These are phyloP conservation scores for Cytospora leucostoma DNA, from an alignment of 2,329 filamentous ascomycete genomes.

Conservation along the genomic window DNA sequence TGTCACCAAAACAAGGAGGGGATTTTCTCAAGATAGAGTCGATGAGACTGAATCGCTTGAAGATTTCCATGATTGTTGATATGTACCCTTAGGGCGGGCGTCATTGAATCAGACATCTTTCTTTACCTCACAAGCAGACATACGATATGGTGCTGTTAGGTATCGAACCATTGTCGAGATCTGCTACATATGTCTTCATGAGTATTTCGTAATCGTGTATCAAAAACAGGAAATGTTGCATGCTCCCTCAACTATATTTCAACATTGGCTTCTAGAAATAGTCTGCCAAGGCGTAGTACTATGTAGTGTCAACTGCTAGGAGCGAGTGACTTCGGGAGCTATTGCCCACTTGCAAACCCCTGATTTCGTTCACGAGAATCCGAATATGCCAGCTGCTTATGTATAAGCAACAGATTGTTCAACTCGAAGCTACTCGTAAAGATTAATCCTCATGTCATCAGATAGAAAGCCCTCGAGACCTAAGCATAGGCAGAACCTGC, in stretches of 20 bases:
- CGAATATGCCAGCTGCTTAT: not conserved
- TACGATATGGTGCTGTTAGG: too few relatives aligned
- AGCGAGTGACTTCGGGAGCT: not conserved
- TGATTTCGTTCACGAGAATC: not conserved
- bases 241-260: conserved; percentile 59
- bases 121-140: too few relatives aligned
- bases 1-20: conserved; percentile 1
- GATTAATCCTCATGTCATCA: conserved; percentile 65
- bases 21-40: conserved; percentile 45
- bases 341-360: not conserved
- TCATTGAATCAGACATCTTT: too few relatives aligned
- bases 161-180: conserved; percentile 54
- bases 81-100: too few relatives aligned
- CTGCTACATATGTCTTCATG: conserved; percentile 30
- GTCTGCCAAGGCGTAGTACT: conserved; percentile 47
- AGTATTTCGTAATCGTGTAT: not conserved
- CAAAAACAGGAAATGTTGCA: conserved; percentile 39
- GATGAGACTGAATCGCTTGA: conserved; percentile 75
- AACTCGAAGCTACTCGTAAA: conserved; percentile 72
- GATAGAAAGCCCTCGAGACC: conserved; percentile 58
- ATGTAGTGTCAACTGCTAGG: too few relatives aligned
- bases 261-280: not conserved
- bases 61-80: too few relatives aligned
- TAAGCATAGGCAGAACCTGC: conserved; percentile 58
- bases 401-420: conserved; percentile 60